Conservation (phyloP, 225 moss, liverwort and hornwort species). For the Physcomitrellopsis africana region DNA sequence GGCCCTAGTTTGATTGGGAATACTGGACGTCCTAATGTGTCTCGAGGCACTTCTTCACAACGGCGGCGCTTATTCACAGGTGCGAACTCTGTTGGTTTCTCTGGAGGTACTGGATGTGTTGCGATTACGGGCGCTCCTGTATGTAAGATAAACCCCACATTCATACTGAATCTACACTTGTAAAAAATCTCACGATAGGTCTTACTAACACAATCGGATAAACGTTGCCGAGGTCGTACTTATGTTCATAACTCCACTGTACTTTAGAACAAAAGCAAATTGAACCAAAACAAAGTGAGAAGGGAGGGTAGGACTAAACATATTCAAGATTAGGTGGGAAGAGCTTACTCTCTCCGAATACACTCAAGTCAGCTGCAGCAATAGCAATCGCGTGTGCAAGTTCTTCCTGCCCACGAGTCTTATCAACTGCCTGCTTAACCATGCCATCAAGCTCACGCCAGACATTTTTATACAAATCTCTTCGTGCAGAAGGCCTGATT, state of each 20-base stretch:
- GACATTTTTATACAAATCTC: conserved; percentile 75
- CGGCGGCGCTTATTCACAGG: conserved; percentile 89
- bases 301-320: conserved; percentile 4
- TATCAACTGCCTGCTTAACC: conserved; percentile 73
- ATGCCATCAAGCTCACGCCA: conserved; percentile 83
- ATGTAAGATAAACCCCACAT: conserved; percentile 16
- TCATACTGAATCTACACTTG: conserved; percentile 15
- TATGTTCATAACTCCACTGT: neutral
- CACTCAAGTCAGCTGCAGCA: conserved; percentile 61
- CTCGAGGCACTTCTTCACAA: conserved; percentile 96
- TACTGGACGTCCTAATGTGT: conserved; percentile 72
- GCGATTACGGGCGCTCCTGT: conserved; percentile 36
- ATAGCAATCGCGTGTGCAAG: conserved; percentile 77
- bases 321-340: neutral
- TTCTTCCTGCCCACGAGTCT: conserved; percentile 78
- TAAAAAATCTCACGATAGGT: neutral
- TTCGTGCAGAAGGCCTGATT: conserved; percentile 72
- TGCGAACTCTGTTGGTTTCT: conserved; percentile 73
- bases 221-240: neutral
- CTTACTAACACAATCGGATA: neutral
- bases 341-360: conserved; percentile 65
- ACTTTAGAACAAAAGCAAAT: neutral
- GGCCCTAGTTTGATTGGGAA: conserved; percentile 92
- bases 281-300: conserved; percentile 3
- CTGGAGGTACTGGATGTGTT: conserved; percentile 57